phyloP scores from a whole-genome alignment of 768 basidiomycete species.

The Tylopilus cervinicoccineus region DNA sequence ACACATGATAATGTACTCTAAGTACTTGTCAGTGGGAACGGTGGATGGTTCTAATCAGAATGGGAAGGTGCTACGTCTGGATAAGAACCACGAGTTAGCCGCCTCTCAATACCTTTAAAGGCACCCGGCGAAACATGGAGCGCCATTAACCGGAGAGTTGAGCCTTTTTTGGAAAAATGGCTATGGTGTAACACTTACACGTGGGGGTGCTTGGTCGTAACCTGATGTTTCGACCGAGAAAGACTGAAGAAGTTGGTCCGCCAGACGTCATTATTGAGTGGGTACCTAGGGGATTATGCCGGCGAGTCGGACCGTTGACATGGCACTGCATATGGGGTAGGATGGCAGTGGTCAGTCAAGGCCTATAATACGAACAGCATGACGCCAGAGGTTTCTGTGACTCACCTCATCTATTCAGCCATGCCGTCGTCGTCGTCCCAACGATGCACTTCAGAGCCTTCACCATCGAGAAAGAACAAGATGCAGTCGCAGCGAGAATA shows the following conservation, averaged over 20 bases:
- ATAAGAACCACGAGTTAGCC: not conserved
- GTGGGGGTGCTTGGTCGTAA: not conserved
- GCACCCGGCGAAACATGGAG: not conserved
- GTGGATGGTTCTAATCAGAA: too few relatives aligned
- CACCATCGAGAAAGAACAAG: conserved; percentile 18
- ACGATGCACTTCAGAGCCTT: conserved; percentile 1
- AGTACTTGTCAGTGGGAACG: too few relatives aligned
- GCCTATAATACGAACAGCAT: conserved; percentile 15
- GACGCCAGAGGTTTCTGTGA: not conserved
- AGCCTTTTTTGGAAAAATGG: not conserved
- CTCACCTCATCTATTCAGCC: conserved; percentile 7
- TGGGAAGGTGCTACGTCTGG: not conserved
- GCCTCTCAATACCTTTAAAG: not conserved
- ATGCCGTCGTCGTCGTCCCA: conserved; percentile 18
- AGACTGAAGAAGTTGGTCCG: not conserved
- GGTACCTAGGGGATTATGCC: not conserved
- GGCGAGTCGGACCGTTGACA: not conserved
- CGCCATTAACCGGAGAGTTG: conserved; percentile 3
- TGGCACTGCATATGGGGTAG: not conserved
- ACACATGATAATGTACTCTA: too few relatives aligned
- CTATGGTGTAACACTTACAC: not conserved
- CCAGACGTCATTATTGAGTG: not conserved
- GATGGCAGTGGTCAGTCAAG: conserved; percentile 2
- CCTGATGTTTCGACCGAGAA: not conserved
- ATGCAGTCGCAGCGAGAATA: conserved; percentile 28